Conservation (phyloP, 257 asterid species). For the Solanum peruvianum region DNA sequence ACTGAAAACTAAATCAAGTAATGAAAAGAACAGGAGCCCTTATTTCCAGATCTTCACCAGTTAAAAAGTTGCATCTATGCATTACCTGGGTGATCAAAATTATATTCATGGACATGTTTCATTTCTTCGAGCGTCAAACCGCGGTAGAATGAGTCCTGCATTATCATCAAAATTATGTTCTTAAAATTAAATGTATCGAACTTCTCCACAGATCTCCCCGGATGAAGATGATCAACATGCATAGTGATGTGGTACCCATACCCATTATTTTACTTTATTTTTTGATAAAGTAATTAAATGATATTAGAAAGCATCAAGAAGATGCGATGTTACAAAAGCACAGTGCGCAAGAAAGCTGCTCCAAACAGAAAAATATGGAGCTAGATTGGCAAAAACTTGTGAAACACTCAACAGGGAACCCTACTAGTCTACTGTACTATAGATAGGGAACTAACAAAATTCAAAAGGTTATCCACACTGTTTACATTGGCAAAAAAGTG, state of each 20-base stretch:
- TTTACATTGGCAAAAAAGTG: too few relatives aligned
- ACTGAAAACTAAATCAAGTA: not conserved
- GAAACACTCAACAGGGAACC: too few relatives aligned
- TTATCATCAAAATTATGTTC: not conserved
- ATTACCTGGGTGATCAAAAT: slow-evolving; percentile 97
- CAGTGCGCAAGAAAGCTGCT: too few relatives aligned
- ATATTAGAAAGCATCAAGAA: too few relatives aligned
- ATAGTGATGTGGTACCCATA: not conserved
- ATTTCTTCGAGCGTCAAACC: slow-evolving; percentile 83
- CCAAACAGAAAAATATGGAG: too few relatives aligned
- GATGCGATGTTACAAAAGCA: too few relatives aligned
- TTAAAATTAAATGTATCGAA: not conserved
- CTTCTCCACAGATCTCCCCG: not conserved
- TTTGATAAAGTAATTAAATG: too few relatives aligned
- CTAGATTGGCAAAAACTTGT: too few relatives aligned
- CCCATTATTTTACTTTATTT: not conserved
- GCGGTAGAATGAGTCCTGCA: slow-evolving; percentile 93
- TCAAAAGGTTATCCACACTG: too few relatives aligned
- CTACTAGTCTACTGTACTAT: too few relatives aligned
- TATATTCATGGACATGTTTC: slow-evolving; percentile 72
- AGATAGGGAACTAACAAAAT: too few relatives aligned
- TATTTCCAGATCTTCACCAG: not conserved
- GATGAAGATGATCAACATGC: not conserved
- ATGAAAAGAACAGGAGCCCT: too few relatives aligned
- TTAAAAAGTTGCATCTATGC: not conserved